These are phyloP conservation scores for Puccinia polysora DNA, from an alignment of 1,284 basidiomycete species.

Conservation along the genomic window DNA sequence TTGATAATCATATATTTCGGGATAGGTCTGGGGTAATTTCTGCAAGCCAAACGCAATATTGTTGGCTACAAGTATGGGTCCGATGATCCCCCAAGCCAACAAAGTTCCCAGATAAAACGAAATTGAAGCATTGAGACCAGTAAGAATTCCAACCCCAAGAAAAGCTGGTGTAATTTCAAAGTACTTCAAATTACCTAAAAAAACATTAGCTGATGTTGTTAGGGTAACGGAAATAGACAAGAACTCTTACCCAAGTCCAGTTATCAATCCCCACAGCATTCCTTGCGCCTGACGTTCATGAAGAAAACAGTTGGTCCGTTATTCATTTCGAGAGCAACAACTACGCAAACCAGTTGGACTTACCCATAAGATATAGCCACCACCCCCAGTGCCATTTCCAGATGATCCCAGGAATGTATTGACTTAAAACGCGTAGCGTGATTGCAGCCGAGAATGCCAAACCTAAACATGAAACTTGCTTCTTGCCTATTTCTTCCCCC, in stretches of 20 bases:
- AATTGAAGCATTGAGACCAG: slow-evolving; percentile 64
- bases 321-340: not conserved
- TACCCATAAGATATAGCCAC: slow-evolving; percentile 63
- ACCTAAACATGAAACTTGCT: slow-evolving; percentile 61
- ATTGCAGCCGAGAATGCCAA: slow-evolving; percentile 59
- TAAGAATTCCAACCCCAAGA: slow-evolving; percentile 65
- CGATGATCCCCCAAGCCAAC: slow-evolving; percentile 65
- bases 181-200: slow-evolving; percentile 45
- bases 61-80: slow-evolving; percentile 60
- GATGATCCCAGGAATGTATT: slow-evolving; percentile 63
- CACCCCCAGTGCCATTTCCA: slow-evolving; percentile 68
- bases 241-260: slow-evolving; percentile 31
- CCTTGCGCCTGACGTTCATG: slow-evolving; percentile 26
- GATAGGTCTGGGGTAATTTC: slow-evolving; percentile 55
- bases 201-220: not conserved
- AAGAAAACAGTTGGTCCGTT: not conserved
- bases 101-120: slow-evolving; percentile 63
- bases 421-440: slow-evolving; percentile 60
- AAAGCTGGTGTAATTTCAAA: slow-evolving; percentile 63
- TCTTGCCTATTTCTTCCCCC: slow-evolving; percentile 56
- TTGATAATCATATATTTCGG: slow-evolving; percentile 56
- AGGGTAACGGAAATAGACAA: not conserved
- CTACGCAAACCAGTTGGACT: slow-evolving; percentile 55
- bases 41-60: slow-evolving; percentile 53
- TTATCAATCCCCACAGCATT: slow-evolving; percentile 32